Evolutionary conservation across 805 yeast species (phyloP).

Genomic region (Ogataea pilisensis): DNA sequence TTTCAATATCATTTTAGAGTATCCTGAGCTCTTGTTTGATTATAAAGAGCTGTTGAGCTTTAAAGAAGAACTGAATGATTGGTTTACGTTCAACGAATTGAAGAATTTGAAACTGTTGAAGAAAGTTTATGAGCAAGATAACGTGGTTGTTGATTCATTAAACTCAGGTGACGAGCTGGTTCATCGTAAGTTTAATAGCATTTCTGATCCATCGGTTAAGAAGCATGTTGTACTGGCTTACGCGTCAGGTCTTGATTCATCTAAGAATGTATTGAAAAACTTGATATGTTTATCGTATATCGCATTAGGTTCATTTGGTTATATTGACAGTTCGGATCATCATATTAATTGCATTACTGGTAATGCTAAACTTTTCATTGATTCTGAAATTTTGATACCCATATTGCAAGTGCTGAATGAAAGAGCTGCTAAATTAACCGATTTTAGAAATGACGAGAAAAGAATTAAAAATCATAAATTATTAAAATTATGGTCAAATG

Average conservation of each 20-base stretch:
- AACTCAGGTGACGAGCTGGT: background rate
- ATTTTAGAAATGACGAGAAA: constrained; percentile 17
- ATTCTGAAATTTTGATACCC: constrained; percentile 8
- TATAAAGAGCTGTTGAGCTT: constrained; percentile 35
- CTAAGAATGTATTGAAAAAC: constrained; percentile 4
- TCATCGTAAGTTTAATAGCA: background rate
- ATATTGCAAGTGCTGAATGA: constrained; percentile 12
- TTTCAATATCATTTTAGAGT: constrained; percentile 30
- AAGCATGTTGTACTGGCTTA: background rate
- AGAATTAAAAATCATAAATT: background rate
- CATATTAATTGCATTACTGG: constrained; percentile 22
- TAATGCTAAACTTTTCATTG: constrained; percentile 22
- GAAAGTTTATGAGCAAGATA: constrained; percentile 4
- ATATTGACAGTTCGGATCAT: constrained; percentile 13
- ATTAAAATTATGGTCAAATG: constrained; percentile 20
- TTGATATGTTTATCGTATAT: constrained; percentile 25
- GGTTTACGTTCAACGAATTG: constrained; percentile 34
- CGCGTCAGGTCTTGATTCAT: background rate
- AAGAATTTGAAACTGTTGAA: constrained; percentile 17
- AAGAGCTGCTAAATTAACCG: constrained; percentile 16
- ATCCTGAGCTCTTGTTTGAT: constrained; percentile 42
- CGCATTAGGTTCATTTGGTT: constrained; percentile 29
- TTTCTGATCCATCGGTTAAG: background rate
- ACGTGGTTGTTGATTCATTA: background rate
- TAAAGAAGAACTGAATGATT: constrained; percentile 36